Percentiles rank a stretch among this genome's conserved stretches.
Conservation (phyloP, 108 stramenopile genomes). For the Fistulifera solaris region DNA sequence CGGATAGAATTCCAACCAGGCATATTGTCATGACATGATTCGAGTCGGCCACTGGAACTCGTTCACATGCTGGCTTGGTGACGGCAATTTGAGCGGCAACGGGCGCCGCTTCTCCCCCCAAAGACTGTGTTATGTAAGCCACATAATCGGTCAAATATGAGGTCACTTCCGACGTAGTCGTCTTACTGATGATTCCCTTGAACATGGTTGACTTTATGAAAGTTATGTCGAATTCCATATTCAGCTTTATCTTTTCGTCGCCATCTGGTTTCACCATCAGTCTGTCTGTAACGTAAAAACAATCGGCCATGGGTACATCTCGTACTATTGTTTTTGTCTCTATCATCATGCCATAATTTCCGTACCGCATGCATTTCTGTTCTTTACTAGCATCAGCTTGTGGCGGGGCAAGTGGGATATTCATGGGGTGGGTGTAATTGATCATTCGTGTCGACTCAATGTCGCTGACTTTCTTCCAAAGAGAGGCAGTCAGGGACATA, state of each 20-base stretch:
- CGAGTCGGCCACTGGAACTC: too few relatives aligned
- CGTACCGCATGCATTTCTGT: constrained; percentile 48
- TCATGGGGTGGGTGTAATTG: constrained; percentile 65
- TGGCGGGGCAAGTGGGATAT: constrained; percentile 82
- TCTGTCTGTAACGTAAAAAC: constrained; percentile 71
- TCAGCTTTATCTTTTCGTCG: constrained; percentile 23
- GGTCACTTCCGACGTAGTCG: constrained; percentile 51
- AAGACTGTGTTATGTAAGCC: background rate
- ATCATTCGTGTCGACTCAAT: constrained; percentile 32
- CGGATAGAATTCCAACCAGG: too few relatives aligned
- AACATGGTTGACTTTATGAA: constrained; percentile 80
- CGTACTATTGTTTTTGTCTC: constrained; percentile 64
- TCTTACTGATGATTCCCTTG: constrained; percentile 46
- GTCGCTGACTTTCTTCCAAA: constrained; percentile 29
- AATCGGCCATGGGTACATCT: constrained; percentile 84
- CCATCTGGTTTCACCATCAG: constrained; percentile 32
- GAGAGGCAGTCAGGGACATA: constrained; percentile 29
- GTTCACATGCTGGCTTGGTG: too few relatives aligned
- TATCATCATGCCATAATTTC: constrained; percentile 41
- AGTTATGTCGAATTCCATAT: constrained; percentile 42
- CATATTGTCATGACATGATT: too few relatives aligned
- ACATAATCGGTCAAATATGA: constrained; percentile 39
- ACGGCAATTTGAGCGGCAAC: too few relatives aligned
- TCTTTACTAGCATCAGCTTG: constrained; percentile 59
- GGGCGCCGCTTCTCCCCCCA: constrained; percentile 1